These are phyloP conservation scores for Penicillium samsonianum DNA, from an alignment of 495 filamentous ascomycete species.

Conservation along the genomic window DNA sequence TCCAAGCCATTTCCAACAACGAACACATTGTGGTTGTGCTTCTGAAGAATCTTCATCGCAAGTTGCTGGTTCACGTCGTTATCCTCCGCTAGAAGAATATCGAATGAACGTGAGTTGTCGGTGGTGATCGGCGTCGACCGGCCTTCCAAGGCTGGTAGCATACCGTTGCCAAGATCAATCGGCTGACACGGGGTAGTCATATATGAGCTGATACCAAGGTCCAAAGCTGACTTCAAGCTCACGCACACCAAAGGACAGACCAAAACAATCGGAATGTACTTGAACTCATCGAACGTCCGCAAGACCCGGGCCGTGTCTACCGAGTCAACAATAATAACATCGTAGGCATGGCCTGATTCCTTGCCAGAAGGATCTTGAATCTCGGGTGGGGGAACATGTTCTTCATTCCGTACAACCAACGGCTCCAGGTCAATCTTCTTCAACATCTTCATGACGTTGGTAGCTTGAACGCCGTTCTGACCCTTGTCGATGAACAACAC, in stretches of 20 bases:
- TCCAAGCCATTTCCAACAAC: constrained; percentile 95
- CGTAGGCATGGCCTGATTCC: constrained; percentile 71
- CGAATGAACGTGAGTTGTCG: constrained; percentile 93
- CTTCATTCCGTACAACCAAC: constrained; percentile 70
- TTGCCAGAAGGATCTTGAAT: constrained; percentile 56
- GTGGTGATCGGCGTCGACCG: constrained; percentile 87
- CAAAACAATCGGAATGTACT: constrained; percentile 95
- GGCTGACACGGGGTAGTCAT: constrained; percentile 97
- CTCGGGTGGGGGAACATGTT: constrained; percentile 61
- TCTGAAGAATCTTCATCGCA: constrained; percentile 95
- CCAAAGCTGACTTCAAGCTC: constrained; percentile 89
- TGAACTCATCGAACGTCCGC: constrained; percentile 88
- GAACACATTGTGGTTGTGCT: constrained; percentile 95
- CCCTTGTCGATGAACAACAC: constrained; percentile 97
- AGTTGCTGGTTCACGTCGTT: constrained; percentile 97
- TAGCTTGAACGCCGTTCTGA: constrained; percentile 68
- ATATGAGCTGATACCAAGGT: constrained; percentile 95
- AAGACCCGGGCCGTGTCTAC: constrained; percentile 85
- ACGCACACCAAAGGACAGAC: constrained; percentile 89
- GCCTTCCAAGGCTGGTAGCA: constrained; percentile 97
- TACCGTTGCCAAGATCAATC: constrained; percentile 95
- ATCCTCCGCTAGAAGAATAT: constrained; percentile 95
- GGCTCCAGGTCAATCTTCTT: constrained; percentile 77
- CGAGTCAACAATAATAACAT: constrained; percentile 96
- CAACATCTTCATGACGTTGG: constrained; percentile 79